Base-by-base conservation (phyloP, 495 filamentous ascomycete species). In the Lophiotrema nucula region DNA sequence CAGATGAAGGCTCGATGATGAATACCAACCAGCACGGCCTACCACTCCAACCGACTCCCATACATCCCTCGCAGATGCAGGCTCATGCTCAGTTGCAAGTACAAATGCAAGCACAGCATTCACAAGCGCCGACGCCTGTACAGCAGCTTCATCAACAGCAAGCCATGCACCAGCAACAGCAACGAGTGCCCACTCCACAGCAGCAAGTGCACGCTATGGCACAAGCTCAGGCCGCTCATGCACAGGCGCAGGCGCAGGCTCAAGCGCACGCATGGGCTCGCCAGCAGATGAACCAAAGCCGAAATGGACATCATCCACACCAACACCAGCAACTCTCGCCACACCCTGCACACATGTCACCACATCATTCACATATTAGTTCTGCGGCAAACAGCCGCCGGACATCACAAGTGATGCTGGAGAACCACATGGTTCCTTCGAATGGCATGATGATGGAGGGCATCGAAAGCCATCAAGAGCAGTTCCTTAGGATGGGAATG, bases 151-250 rank as follows among this genome's bases (percentile, higher is more conserved):
- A 56, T 6, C 73, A 74, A 35, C 47, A 65, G 58, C 65, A 68
- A 18, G 58, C 63, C 25, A 54, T 58, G 1, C 48, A 56, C 16
- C 62, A 72, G 39, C 56, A 54, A 13, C 46, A 58, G 10, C 31
- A 35, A 15, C 8, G 8, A 8, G 8, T 8, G 15, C 8, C 31
- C 8, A 8, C 8, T 22, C 39, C 64, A 42, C 51, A 62, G 37
- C 53, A 46, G 5, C 68, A 69, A 46, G 58, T 57, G 10, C 67
- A 68, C n/a, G 62, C 65, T 15, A 71, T 71, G 19, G 72, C 56
- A 43, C 68, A 53, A 47, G 59, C 35, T 55, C 53, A 56, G 21
- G 37, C 13, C 2, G 53, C 53, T 4, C 59, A 62, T 51, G 47
- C 60, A 23, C 61, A 64, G 12, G 47, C 49, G 2, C 55, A 58